Evolutionary conservation across 2,329 filamentous ascomycete species (phyloP), one percentile per base, ranked within the genome.

Genomic region (Epichloe brachyelytri): DNA sequence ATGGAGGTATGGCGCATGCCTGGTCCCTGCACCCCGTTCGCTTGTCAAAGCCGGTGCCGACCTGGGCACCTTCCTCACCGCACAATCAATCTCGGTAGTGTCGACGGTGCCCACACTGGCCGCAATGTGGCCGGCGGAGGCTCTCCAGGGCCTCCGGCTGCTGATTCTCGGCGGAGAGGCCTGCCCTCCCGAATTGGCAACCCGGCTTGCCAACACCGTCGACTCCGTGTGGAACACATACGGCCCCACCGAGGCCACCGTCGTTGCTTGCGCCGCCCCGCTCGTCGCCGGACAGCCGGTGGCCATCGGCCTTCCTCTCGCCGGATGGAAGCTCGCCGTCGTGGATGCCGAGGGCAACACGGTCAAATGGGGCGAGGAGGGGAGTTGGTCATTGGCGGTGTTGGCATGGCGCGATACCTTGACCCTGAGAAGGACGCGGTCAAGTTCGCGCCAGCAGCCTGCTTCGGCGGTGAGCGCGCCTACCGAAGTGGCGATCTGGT

Each of bases 281-380:
- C 53, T 59, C 11, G 48, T 41, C 3, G 52, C 53, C 48, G 56
- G 54, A 26, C 48, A 55, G 46, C 45, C 53, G 39, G 55, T 59
- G 5, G 50, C 53, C 30, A 59, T 59, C 46, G 57, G 57, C 7
- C 53, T 59, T 5, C 57, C 57, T 12, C 54, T 59, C 11, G 54
- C 52, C 22, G 57, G 57, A 1, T 59, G 57, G 57, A 54, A 55
- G 38, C 52, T 59, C n/a, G 57, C 57, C 49, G 57, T 59, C 14
- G 56, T 57, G 56, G 72, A 67, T 34, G 58, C 62, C 10, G 67
- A 73, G 50, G 71, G 71, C 2, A 66, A 73, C 49, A 66, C 70
- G n/a, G 61, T 74, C 12, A 65, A 68, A 22, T 60, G 68, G 57
- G 57, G 57, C 15, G 51, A 59, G 37, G 55, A 56, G 39, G 57